phyloP scores from a whole-genome alignment of 2,329 filamentous ascomycete genomes.

The Rutstroemia sp. region DNA sequence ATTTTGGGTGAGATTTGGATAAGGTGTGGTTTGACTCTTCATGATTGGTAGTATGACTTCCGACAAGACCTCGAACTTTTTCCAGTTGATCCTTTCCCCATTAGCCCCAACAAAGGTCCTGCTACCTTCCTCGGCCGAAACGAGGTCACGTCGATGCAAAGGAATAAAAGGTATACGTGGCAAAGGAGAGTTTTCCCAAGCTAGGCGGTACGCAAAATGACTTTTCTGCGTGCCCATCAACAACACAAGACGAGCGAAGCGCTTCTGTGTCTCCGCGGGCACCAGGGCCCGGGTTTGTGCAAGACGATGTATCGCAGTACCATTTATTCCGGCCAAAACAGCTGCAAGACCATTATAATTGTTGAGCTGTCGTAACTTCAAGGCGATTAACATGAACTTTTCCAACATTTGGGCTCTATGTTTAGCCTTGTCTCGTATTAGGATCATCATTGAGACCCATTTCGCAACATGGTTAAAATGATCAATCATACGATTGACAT shows the following conservation, averaged over 20 bases:
- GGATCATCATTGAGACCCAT: constrained; percentile 75
- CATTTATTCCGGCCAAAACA: constrained; percentile 85
- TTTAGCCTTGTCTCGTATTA: constrained; percentile 92
- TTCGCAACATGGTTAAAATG: constrained; percentile 84
- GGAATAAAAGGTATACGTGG: constrained; percentile 93
- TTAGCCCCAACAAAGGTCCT: constrained; percentile 74
- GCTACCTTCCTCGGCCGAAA: constrained; percentile 88
- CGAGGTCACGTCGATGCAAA: constrained; percentile 79
- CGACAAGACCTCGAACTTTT: constrained; percentile 93
- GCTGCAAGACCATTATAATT: constrained; percentile 98
- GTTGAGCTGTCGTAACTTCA: constrained; percentile 81
- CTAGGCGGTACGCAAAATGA: constrained; percentile 90
- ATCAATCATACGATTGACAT: constrained; percentile 89
- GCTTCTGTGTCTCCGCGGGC: constrained; percentile 62
- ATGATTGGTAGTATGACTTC: constrained; percentile 88
- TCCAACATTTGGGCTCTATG: constrained; percentile 86
- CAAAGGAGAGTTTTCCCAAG: constrained; percentile 89
- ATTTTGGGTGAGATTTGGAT: constrained; percentile 62
- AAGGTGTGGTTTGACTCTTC: constrained; percentile 80
- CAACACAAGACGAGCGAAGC: constrained; percentile 81
- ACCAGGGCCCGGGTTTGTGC: constrained; percentile 72
- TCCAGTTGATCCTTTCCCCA: constrained; percentile 84
- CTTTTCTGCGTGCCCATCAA: constrained; percentile 91
- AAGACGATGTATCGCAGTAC: constrained; percentile 77
- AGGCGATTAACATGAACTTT: constrained; percentile 88